Percentiles rank a stretch among this genome's conserved stretches.
Conservation (phyloP, 1,284 basidiomycete genomes). For the Trichosporon sp. region DNA sequence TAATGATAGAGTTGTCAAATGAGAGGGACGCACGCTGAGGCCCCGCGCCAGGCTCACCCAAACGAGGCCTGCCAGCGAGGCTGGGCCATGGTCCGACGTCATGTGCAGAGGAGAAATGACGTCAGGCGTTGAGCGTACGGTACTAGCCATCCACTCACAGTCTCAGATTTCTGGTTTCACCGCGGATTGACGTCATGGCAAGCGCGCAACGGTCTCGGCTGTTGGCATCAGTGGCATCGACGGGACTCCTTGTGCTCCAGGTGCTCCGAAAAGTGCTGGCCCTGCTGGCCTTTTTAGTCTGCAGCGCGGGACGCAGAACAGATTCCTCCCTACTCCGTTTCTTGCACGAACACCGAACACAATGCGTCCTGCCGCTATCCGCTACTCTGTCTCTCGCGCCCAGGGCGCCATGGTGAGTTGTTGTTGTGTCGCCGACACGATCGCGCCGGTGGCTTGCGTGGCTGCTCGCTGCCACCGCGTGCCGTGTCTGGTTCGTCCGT, state of each 20-base stretch:
- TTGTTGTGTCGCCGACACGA: neutral
- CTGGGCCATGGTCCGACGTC: neutral
- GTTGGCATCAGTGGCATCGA: neutral
- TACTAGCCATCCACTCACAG: neutral
- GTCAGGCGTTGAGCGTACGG: neutral
- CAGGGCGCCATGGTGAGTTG: slow-evolving; percentile 4
- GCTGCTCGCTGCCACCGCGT: neutral
- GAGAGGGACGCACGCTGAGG: neutral
- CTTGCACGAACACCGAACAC: neutral
- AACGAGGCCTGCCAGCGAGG: neutral
- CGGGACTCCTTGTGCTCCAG: neutral
- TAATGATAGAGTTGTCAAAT: neutral
- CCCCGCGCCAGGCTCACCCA: neutral
- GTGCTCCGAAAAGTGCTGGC: neutral
- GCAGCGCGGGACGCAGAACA: neutral
- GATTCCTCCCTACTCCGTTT: neutral
- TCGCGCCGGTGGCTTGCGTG: neutral
- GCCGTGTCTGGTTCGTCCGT: neutral
- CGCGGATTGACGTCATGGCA: neutral
- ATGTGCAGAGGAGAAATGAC: neutral
- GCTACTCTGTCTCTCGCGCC: slow-evolving; percentile 6
- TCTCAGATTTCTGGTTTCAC: neutral
- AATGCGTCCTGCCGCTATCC: slow-evolving; percentile 10
- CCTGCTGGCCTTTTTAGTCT: neutral
- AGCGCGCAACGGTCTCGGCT: neutral